Evolutionary conservation across 2,329 filamentous ascomycete genomes (phyloP).

Genomic region (Aspergillus awamori): DNA sequence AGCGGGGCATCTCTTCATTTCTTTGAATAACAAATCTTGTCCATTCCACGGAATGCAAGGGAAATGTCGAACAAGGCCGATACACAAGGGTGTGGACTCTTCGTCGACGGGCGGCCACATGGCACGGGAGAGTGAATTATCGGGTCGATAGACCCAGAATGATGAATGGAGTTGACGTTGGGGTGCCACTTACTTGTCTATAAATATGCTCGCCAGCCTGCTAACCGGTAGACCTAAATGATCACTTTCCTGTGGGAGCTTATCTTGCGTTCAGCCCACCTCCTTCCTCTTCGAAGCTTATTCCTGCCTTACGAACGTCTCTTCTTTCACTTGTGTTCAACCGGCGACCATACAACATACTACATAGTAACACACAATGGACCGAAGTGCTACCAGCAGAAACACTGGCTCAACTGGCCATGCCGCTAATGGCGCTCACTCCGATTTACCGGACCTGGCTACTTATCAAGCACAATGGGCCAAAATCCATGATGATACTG

Average conservation of each 20-base stretch:
- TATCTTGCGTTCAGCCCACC: background rate
- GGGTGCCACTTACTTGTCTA: background rate
- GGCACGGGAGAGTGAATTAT: conserved; percentile 7
- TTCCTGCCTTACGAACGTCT: background rate
- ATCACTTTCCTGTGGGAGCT: background rate
- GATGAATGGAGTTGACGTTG: background rate
- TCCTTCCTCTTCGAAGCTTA: background rate
- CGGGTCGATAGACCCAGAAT: background rate
- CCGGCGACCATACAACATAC: background rate
- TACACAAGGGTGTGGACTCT: background rate
- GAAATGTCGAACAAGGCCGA: conserved; percentile 6
- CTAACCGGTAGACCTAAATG: background rate
- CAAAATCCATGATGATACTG: conserved; percentile 21
- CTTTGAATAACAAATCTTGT: background rate
- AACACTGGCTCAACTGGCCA: background rate
- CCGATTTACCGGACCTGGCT: conserved; percentile 11
- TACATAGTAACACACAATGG: conserved; percentile 3
- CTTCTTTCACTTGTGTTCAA: background rate
- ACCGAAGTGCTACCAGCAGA: background rate
- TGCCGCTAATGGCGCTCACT: background rate
- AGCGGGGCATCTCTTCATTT: conserved; percentile 1
- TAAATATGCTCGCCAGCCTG: conserved; percentile 1
- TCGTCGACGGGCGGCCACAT: conserved; percentile 10
- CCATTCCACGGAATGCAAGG: conserved; percentile 7
- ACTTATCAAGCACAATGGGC: conserved; percentile 21